A percentile compares a stretch with the other conserved stretches of the same genome.
phyloP scores from a whole-genome alignment of 2,329 filamentous ascomycete genomes.

The Monosporascus sp. region DNA sequence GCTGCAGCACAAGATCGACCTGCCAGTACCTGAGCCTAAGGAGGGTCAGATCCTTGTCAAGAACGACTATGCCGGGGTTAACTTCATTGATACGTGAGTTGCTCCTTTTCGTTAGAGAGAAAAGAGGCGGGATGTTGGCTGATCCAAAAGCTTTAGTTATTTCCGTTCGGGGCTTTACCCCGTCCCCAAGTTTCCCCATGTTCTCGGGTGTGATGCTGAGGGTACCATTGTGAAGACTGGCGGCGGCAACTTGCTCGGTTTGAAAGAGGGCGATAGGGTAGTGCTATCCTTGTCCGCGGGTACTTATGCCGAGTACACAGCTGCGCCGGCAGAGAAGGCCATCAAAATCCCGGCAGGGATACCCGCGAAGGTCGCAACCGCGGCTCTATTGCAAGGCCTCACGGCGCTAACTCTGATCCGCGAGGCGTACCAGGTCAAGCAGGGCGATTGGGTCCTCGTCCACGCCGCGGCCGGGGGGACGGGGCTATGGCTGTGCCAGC shows the following conservation, averaged over 20 bases:
- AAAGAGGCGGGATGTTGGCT: not conserved
- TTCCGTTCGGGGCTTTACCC: constrained; percentile 82
- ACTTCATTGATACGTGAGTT: constrained; percentile 76
- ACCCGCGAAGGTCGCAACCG: constrained; percentile 57
- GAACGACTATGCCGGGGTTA: constrained; percentile 76
- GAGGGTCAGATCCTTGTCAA: constrained; percentile 74
- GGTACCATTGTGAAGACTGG: constrained; percentile 64
- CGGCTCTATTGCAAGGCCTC: constrained; percentile 71
- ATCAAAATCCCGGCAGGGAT: constrained; percentile 61
- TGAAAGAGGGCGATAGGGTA: constrained; percentile 64
- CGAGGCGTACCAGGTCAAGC: constrained; percentile 69
- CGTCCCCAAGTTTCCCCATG: constrained; percentile 61
- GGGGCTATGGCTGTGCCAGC: constrained; percentile 68
- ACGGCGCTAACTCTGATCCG: constrained; percentile 76
- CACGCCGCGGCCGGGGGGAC: constrained; percentile 84
- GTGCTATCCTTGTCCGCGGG: constrained; percentile 54
- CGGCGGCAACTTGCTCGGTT: constrained; percentile 43
- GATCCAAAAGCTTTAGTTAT: constrained; percentile 45
- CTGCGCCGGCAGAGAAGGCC: constrained; percentile 47
- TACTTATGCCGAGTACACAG: constrained; percentile 54
- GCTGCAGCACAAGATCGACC: constrained; percentile 62
- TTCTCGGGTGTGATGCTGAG: constrained; percentile 73
- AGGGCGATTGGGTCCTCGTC: constrained; percentile 76
- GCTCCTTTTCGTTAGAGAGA: constrained; percentile 1
- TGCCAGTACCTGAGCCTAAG: constrained; percentile 63